These are phyloP conservation scores for Macrolepiota dolichaula DNA, from an alignment of 768 basidiomycete species.

Conservation along the genomic window DNA sequence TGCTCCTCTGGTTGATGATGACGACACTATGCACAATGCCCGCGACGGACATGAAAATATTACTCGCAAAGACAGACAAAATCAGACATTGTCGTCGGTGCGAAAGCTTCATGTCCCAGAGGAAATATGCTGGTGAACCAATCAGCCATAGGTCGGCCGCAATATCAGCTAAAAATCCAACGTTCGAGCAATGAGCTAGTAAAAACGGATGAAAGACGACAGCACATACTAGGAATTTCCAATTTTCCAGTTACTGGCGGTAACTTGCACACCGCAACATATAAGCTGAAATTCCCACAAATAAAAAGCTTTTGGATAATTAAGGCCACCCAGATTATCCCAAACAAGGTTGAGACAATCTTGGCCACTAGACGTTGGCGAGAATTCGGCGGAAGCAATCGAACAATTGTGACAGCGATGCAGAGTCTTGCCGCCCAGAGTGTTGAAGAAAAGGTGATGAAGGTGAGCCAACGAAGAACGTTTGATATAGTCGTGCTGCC, in stretches of 20 bases:
- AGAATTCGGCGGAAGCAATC: not conserved
- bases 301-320: conserved; percentile 13
- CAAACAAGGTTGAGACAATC: conserved; percentile 11
- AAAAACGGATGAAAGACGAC: not conserved
- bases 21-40: conserved; percentile 19
- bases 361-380: not conserved
- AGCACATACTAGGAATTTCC: conserved; percentile 8
- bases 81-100: conserved; percentile 18
- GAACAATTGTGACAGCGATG: conserved; percentile 16
- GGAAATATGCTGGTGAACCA: conserved; percentile 20
- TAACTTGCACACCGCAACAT: conserved; percentile 1
- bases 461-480: not conserved
- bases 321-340: conserved; percentile 3
- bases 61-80: conserved; percentile 20
- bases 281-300: conserved; percentile 2
- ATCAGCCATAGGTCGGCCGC: conserved; percentile 22
- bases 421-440: conserved; percentile 17
- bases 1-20: not conserved
- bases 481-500: not conserved
- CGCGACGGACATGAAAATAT: conserved; percentile 16
- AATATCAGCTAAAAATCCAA: conserved; percentile 16
- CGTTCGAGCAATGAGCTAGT: not conserved
- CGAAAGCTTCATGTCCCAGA: conserved; percentile 19
- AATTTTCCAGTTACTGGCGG: conserved; percentile 1
- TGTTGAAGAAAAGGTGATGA: not conserved